These are phyloP conservation scores for Salicornia ramosissima DNA, from an alignment of 148 eudicot genomes.

Conservation along the genomic window DNA sequence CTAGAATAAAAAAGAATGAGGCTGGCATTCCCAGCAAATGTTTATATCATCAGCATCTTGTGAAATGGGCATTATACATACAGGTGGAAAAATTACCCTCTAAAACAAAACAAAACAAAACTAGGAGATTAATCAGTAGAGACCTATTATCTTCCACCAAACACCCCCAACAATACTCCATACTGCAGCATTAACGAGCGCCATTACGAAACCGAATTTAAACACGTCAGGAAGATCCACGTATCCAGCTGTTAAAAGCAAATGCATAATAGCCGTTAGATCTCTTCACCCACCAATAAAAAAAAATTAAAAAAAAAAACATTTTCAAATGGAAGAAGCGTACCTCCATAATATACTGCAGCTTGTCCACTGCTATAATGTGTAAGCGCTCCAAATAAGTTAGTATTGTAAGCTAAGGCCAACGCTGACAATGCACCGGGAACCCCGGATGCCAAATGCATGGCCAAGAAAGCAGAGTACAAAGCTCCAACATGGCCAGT, in stretches of 20 bases:
- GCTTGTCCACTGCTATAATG: constrained; percentile 99
- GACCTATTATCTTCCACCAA: constrained; percentile 95
- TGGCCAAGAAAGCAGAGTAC: constrained; percentile 88
- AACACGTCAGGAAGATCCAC: constrained; percentile 89
- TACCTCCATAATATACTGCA: constrained; percentile 96
- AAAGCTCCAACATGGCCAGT: constrained; percentile 96
- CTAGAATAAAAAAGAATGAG: constrained; percentile 22
- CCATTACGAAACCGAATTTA: constrained; percentile 68
- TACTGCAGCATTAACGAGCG: constrained; percentile 52
- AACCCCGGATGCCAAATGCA: constrained; percentile 88
- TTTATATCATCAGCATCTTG: constrained; percentile 11
- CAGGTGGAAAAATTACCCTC: background rate
- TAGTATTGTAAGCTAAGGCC: constrained; percentile 84
- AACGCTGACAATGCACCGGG: constrained; percentile 79
- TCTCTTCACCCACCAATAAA: no score
- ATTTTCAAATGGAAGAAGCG: constrained; percentile 1
- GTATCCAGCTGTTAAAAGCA: constrained; percentile 68
- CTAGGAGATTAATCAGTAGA: constrained; percentile 51
- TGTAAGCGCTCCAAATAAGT: constrained; percentile 79
- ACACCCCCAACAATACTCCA: constrained; percentile 73
- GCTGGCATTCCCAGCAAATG: constrained; percentile 8
- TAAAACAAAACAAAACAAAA: no score
- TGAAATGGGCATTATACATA: constrained; percentile 15
- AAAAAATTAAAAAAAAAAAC: background rate
- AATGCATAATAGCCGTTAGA: background rate